phyloP scores from a whole-genome alignment of 2,329 filamentous ascomycete genomes.

The Monilinia fructicola region DNA sequence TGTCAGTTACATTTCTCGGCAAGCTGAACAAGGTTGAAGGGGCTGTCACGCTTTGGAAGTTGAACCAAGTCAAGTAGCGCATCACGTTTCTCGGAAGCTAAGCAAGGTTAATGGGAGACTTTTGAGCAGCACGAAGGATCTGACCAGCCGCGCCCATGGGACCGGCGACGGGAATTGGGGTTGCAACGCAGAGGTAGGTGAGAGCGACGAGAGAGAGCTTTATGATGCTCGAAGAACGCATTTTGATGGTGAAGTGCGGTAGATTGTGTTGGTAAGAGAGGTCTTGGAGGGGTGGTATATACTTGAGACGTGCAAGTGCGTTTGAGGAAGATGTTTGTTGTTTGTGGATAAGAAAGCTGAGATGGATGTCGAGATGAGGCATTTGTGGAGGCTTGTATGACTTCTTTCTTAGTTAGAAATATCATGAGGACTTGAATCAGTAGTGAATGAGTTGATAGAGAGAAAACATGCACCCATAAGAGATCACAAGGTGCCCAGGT shows the following conservation, averaged over 20 bases:
- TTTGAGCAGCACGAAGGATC: neutral
- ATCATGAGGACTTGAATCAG: neutral
- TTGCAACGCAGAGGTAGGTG: neutral
- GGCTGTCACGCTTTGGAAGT: neutral
- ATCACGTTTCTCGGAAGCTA: neutral
- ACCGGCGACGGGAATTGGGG: neutral
- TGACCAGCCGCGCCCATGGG: neutral
- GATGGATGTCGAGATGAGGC: neutral
- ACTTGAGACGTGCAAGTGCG: too few relatives aligned
- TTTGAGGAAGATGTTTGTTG: neutral
- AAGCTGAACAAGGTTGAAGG: neutral
- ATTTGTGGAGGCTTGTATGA: neutral
- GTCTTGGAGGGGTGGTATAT: neutral
- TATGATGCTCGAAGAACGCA: slow-evolving; percentile 2
- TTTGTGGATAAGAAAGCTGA: neutral
- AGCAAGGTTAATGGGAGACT: neutral
- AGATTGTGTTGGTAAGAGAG: neutral
- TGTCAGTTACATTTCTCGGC: neutral
- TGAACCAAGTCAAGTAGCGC: neutral
- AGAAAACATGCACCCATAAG: neutral
- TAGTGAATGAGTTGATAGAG: neutral
- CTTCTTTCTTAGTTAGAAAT: neutral
- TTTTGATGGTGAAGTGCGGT: neutral
- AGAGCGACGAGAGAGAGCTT: slow-evolving; percentile 1
- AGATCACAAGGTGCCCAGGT: neutral